Evolutionary conservation across 768 basidiomycete species (phyloP), one percentile per base, ranked within the genome.

Genomic region (Termitomyces sp.): DNA sequence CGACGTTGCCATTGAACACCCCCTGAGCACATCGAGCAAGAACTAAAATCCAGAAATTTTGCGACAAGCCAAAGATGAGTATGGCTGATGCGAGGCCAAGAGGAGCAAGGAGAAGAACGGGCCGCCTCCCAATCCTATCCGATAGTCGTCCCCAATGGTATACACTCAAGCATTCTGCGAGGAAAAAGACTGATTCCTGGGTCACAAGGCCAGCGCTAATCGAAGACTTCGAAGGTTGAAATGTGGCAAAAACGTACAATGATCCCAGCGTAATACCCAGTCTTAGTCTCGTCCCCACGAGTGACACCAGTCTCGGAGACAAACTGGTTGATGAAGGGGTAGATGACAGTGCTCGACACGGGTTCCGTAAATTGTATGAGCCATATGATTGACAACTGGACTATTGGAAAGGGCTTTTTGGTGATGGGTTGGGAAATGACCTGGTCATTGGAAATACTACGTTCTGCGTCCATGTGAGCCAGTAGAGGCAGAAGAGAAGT

Each of bases 201-300:
- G 38, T 11, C 14, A 27, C 9, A 10, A 19, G 14, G 3, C 23
- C 17, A 38, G 8, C n/a, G 27, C 10, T 17, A 51, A 29, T 40
- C 17, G 16, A 49, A 3, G 21, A 14, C 17, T 11, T 25, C 5
- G 11, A 31, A 38, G 2, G 17, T n/a, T 19, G 34, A 16, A 23
- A 21, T 16, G n/a, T 5, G 21, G 9, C 10, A 14, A 21, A 21
- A 2, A 62, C 71, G 57, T 54, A 78, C 79, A 31, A 81, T 74
- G n/a, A 80, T 59, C 1, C 77, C 79, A 59, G 77, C 77, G 59
- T 76, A 80, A 62, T 80, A 80, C 0, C 77, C 79, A 5, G 73
- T 77, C 50, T 70, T 75, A 7, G 61, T 68, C 56, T 78, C 77
- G 43, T 80, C 74, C 4, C 77, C 77, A 11, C 63, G 62, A 12